These are phyloP conservation scores for Blastocystis sp. DNA, from an alignment of 352 stramenopile species.

Conservation along the genomic window DNA sequence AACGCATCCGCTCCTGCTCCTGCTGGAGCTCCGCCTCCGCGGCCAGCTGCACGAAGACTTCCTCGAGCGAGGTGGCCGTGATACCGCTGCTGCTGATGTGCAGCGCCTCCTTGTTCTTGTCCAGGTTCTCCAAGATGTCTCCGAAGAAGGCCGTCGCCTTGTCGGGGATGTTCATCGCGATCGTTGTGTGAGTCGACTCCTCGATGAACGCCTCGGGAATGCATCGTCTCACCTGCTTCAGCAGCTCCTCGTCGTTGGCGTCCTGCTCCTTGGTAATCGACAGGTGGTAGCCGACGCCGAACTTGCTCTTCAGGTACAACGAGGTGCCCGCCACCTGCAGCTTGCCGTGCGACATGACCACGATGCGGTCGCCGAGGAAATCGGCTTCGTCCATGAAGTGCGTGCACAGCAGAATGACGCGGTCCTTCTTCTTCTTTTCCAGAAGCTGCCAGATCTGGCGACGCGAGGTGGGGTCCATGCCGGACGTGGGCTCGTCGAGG, in stretches of 20 bases:
- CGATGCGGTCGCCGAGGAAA: conserved; percentile 75
- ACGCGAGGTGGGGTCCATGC: conserved; percentile 63
- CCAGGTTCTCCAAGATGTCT: conserved; percentile 68
- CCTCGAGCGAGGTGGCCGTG: conserved; percentile 70
- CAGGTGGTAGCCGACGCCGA: conserved; percentile 70
- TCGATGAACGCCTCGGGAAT: conserved; percentile 3
- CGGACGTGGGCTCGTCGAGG: conserved; percentile 64
- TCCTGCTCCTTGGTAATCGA: conserved; percentile 65
- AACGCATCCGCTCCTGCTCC: not conserved
- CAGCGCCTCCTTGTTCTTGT: conserved; percentile 60
- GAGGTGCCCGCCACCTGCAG: conserved; percentile 64
- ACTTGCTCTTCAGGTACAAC: conserved; percentile 71
- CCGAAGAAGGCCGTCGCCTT: conserved; percentile 64
- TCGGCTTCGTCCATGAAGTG: conserved; percentile 82
- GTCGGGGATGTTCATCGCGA: not conserved
- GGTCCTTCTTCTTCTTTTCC: conserved; percentile 63
- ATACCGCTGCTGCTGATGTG: conserved; percentile 57
- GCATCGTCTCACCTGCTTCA: not conserved
- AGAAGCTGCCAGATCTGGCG: conserved; percentile 73
- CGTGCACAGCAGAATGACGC: conserved; percentile 76
- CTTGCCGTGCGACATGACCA: conserved; percentile 72
- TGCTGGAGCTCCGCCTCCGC: conserved; percentile 19
- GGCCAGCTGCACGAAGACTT: conserved; percentile 78
- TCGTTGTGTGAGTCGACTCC: not conserved
- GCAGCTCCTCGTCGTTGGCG: not conserved